Evolutionary conservation across 306 rosid genomes (phyloP).

Genomic region (Vigna mungo): DNA sequence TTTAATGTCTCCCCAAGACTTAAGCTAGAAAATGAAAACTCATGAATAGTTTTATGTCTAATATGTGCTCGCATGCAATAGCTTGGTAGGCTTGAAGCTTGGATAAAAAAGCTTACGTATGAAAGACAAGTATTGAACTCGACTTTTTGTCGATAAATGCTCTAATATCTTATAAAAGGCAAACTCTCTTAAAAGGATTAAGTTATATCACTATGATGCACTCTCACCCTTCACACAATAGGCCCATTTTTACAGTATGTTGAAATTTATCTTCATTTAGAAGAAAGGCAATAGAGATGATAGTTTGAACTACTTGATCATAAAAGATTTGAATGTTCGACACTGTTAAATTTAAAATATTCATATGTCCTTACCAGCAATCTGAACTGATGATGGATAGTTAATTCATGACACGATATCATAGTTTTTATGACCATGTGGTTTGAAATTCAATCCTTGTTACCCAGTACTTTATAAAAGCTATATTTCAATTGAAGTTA

Average conservation of each 20-base stretch:
- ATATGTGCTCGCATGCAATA: slow-evolving; percentile 23
- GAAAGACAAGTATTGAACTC: slow-evolving; percentile 13
- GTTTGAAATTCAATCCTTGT: neutral
- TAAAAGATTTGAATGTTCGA: neutral
- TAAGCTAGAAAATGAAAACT: slow-evolving; percentile 17
- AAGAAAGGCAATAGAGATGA: neutral
- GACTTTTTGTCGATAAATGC: neutral
- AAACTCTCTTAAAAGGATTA: neutral
- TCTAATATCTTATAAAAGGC: slow-evolving; percentile 11
- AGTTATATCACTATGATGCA: neutral
- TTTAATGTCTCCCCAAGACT: slow-evolving; percentile 31
- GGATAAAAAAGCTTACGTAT: neutral
- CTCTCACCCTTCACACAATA: neutral
- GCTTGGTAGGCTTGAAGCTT: slow-evolving; percentile 22
- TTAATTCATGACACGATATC: neutral
- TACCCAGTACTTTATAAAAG: neutral
- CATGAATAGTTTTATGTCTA: slow-evolving; percentile 33
- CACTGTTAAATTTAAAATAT: slow-evolving; percentile 3
- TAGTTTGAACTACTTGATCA: neutral
- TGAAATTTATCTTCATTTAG: neutral
- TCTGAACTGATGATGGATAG: neutral
- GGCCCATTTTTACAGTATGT: neutral
- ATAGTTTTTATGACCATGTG: neutral
- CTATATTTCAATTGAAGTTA: neutral
- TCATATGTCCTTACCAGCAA: neutral